Evolutionary conservation across 192 early-diverging fungal species (phyloP).

Genomic region (Backusella morwellensis): DNA sequence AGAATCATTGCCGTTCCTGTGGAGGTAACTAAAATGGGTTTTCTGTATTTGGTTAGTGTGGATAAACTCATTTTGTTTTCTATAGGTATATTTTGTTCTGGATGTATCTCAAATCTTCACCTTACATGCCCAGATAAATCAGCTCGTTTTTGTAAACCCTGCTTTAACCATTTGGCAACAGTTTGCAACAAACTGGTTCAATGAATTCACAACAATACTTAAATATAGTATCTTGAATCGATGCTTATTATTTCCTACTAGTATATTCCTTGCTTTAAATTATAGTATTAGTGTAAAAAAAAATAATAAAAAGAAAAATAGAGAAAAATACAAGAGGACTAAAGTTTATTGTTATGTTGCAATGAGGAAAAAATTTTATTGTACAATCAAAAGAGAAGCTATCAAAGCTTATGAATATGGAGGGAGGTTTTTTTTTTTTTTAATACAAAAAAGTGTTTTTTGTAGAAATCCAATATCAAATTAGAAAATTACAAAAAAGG

Average conservation of each 20-base stretch:
- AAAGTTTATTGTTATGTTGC: not conserved
- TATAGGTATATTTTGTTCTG: slow-evolving; percentile 13
- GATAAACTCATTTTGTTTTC: not conserved
- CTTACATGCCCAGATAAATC: slow-evolving; percentile 19
- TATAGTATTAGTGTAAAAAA: not conserved
- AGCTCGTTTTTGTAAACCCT: slow-evolving; percentile 19
- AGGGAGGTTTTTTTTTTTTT: not conserved
- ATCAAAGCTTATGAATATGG: not conserved
- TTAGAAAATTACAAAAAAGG: not conserved
- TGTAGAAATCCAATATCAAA: not conserved
- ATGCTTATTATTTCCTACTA: not conserved
- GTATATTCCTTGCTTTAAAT: not conserved
- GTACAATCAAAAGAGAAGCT: not conserved
- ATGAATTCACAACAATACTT: not conserved
- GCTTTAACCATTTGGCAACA: slow-evolving; percentile 5
- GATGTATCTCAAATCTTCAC: slow-evolving; percentile 8
- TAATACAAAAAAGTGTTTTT: not conserved
- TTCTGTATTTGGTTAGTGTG: not conserved
- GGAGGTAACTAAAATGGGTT: slow-evolving; percentile 33
- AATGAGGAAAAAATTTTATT: not conserved
- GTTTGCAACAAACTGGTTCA: not conserved
- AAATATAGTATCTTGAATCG: not conserved
- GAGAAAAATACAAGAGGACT: not conserved
- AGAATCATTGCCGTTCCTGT: slow-evolving; percentile 50
- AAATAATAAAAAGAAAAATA: not conserved